Evolutionary conservation across 805 yeast genomes (phyloP).

Genomic region (Metschnikowia aberdeeniae): DNA sequence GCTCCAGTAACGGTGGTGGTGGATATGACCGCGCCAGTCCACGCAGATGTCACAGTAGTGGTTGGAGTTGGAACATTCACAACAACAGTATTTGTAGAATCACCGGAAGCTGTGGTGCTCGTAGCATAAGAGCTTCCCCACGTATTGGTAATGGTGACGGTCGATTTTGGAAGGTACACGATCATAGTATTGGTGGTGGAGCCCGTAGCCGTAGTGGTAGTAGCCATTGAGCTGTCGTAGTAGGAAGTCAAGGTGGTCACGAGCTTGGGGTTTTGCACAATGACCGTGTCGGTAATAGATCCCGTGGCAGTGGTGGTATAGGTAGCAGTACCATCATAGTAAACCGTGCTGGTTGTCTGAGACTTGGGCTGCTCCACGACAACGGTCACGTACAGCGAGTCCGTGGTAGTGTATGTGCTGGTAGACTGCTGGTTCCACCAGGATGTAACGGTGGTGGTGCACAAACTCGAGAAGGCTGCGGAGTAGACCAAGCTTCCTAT

Average conservation of each 20-base stretch:
- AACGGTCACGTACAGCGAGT: slow-evolving; percentile 6
- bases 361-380: slow-evolving; percentile 12
- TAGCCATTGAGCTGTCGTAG: not conserved
- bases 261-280: slow-evolving; percentile 5
- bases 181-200: slow-evolving; percentile 4
- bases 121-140: slow-evolving; percentile 1
- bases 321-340: slow-evolving; percentile 5
- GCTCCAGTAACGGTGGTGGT: slow-evolving; percentile 3
- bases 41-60: not conserved
- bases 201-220: slow-evolving; percentile 1
- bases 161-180: slow-evolving; percentile 12
- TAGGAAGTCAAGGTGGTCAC: not conserved
- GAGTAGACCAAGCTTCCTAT: slow-evolving; percentile 6
- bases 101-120: slow-evolving; percentile 1
- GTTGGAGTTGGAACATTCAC: slow-evolving; percentile 17
- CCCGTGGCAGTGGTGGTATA: slow-evolving; percentile 4
- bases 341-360: slow-evolving; percentile 6
- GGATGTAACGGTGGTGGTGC: not conserved
- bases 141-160: slow-evolving; percentile 4
- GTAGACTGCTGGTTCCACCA: slow-evolving; percentile 1
- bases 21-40: not conserved
- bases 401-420: slow-evolving; percentile 2
- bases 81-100: slow-evolving; percentile 6
- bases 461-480: not conserved
- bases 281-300: slow-evolving; percentile 9